phyloP scores from a whole-genome alignment of 169 alveolate species.

The Pseudocohnilembus persalinus region DNA sequence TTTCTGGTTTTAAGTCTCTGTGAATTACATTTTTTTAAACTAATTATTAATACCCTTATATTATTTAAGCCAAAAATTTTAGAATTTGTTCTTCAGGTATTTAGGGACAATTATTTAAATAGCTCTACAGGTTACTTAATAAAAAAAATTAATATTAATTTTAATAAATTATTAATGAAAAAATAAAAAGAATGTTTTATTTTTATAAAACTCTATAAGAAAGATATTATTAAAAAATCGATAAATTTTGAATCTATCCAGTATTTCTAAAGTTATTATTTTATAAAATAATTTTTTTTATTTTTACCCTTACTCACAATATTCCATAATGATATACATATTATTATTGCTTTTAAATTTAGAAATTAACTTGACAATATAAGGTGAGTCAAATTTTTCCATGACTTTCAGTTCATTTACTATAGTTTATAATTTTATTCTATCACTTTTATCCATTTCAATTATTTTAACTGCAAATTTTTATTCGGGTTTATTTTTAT shows the following conservation, averaged over 20 bases:
- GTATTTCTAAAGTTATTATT: neutral
- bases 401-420: neutral
- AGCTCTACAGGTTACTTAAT: neutral
- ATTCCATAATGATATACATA: no score
- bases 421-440: neutral
- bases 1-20: slow-evolving; percentile 11
- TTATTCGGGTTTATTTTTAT: neutral
- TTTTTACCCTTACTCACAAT: neutral
- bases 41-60: neutral
- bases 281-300: no score
- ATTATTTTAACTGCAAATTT: neutral
- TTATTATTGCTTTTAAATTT: no score
- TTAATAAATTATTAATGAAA: no score
- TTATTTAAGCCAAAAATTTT: neutral
- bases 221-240: no score
- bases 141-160: neutral
- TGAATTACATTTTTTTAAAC: neutral
- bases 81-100: neutral
- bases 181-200: no score
- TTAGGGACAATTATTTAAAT: neutral
- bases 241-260: neutral
- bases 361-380: no score
- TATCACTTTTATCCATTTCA: neutral
- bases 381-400: neutral
- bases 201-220: neutral